Evolutionary conservation across 2,329 filamentous ascomycete genomes (phyloP).

Genomic region (Sphaerostilbella broomeana): DNA sequence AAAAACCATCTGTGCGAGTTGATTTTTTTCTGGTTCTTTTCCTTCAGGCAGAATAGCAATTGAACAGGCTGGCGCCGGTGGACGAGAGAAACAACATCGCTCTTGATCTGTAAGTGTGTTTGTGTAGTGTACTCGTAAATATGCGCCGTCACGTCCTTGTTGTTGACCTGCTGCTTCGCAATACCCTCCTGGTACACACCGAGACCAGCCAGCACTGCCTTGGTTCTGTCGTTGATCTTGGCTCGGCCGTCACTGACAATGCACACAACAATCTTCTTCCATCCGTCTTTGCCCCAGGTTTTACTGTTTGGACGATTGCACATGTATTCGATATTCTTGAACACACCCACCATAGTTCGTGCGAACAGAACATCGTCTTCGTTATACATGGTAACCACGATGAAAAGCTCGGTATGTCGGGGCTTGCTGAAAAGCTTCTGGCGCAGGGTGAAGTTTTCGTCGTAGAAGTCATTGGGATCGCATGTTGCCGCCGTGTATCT

Average conservation of each 20-base stretch:
- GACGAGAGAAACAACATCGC: conserved; percentile 76
- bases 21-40: conserved; percentile 99
- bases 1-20: conserved; percentile 99
- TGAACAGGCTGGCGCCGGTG: conserved; percentile 86
- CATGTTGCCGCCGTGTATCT: conserved; percentile 92
- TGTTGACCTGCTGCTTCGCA: conserved; percentile 95
- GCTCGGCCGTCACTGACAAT: conserved; percentile 94
- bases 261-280: conserved; percentile 99
- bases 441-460: conserved; percentile 83
- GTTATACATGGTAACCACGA: conserved; percentile 98
- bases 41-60: conserved; percentile 95
- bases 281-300: conserved; percentile 96
- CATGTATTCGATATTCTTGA: conserved; percentile 99
- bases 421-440: conserved; percentile 90
- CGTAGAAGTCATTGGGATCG: conserved; percentile 81
- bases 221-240: conserved; percentile 91
- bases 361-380: conserved; percentile 96
- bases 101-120: conserved; percentile 82
- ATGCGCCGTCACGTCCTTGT: conserved; percentile 92
- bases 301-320: conserved; percentile 88
- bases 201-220: conserved; percentile 82
- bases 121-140: conserved; percentile 95
- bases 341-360: conserved; percentile 90
- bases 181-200: conserved; percentile 98
- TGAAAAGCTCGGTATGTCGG: conserved; percentile 89